Conservation (phyloP, 1,284 basidiomycete genomes). For the Irpex sp. region DNA sequence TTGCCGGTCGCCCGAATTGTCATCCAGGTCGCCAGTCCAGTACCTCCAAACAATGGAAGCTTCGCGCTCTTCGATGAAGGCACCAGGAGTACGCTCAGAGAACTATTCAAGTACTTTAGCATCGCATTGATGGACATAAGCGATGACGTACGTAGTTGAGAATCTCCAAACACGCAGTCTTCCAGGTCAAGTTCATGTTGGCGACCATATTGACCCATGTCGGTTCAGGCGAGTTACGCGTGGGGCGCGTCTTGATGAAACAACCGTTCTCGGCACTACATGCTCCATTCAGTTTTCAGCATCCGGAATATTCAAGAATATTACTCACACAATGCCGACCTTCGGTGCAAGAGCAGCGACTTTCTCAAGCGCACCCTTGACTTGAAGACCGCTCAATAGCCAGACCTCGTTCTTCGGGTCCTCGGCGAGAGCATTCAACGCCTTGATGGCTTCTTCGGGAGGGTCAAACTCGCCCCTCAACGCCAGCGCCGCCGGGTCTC, state of each 20-base stretch:
- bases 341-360: constrained; percentile 58
- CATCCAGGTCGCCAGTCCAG: constrained; percentile 52
- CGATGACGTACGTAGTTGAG: constrained; percentile 64
- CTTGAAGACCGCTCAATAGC: constrained; percentile 74
- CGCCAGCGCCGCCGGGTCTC: constrained; percentile 43
- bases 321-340: constrained; percentile 71
- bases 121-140: background rate
- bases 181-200: constrained; percentile 80
- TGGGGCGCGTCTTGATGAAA: constrained; percentile 62
- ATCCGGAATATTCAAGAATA: background rate
- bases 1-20: constrained; percentile 53
- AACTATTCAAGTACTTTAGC: too few relatives aligned
- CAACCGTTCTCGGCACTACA: constrained; percentile 83
- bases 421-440: constrained; percentile 59
- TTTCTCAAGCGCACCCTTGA: constrained; percentile 59
- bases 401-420: constrained; percentile 78
- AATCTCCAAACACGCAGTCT: constrained; percentile 75
- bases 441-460: constrained; percentile 50
- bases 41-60: constrained; percentile 85
- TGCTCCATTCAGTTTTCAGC: background rate
- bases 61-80: constrained; percentile 82
- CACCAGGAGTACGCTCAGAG: constrained; percentile 50
- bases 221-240: constrained; percentile 29
- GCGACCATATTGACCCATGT: constrained; percentile 79
- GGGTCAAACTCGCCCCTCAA: constrained; percentile 42